A percentile compares a stretch with the other conserved stretches of the same genome.
Conservation (phyloP, 306 rosid species). For the Cotoneaster glaucophyllus region DNA sequence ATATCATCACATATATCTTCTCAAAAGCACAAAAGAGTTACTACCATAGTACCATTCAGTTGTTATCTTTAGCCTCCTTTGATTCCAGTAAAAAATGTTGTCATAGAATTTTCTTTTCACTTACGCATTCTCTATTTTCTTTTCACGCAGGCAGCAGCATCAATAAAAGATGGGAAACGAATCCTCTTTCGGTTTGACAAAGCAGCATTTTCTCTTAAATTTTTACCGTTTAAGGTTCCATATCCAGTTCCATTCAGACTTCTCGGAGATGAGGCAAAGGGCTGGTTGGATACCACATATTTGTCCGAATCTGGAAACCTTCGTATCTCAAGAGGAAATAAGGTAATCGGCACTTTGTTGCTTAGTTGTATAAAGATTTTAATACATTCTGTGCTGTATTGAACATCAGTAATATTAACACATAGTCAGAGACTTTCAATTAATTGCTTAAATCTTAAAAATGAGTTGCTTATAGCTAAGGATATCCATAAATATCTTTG, state of each 20-base stretch:
- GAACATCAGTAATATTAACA: background rate
- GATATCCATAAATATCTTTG: constrained; percentile 37
- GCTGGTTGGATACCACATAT: constrained; percentile 96
- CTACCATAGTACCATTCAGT: background rate
- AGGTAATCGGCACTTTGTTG: constrained; percentile 47
- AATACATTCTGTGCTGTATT: background rate
- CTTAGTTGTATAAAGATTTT: background rate
- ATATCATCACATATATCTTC: background rate
- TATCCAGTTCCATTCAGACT: constrained; percentile 95
- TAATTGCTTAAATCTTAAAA: background rate
- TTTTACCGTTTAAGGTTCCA: constrained; percentile 97
- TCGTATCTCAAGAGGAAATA: constrained; percentile 92
- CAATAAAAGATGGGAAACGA: constrained; percentile 74
- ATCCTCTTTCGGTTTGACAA: constrained; percentile 81
- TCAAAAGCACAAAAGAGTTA: background rate
- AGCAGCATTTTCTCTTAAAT: constrained; percentile 82
- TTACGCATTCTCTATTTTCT: background rate
- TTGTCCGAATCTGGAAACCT: constrained; percentile 80
- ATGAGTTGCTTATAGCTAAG: constrained; percentile 25
- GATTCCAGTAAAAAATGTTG: background rate
- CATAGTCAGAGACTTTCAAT: background rate
- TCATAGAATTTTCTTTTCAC: background rate
- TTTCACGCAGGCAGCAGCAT: constrained; percentile 67
- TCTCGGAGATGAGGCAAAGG: constrained; percentile 95
- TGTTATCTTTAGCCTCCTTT: background rate